Conservation (phyloP, 805 yeast species). For the Saccharomycopsis amapae region DNA sequence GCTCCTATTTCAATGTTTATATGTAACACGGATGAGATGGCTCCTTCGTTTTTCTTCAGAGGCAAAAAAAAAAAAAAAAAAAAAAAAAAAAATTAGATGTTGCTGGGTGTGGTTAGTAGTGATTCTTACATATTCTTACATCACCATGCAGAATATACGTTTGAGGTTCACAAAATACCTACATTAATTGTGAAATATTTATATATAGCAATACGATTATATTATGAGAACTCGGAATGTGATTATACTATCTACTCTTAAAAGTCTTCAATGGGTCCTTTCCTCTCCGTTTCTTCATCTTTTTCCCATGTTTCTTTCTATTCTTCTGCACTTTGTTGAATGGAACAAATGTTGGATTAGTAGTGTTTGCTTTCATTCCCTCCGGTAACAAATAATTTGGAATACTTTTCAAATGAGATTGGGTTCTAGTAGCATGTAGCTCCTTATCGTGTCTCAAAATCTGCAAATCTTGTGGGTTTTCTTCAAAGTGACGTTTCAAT, state of each 20-base stretch:
- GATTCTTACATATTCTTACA: too few relatives aligned
- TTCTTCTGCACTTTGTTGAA: conserved; percentile 43
- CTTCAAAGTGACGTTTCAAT: conserved; percentile 90
- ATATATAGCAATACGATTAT: too few relatives aligned
- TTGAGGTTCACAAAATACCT: too few relatives aligned
- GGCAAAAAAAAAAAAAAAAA: too few relatives aligned
- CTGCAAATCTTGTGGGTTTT: conserved; percentile 89
- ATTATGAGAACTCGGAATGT: too few relatives aligned
- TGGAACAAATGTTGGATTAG: conserved; percentile 64
- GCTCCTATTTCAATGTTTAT: too few relatives aligned
- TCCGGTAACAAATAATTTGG: conserved; percentile 89
- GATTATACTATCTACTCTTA: conserved; percentile 24
- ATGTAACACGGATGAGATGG: too few relatives aligned
- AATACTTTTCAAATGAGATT: conserved; percentile 80
- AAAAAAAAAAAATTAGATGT: too few relatives aligned
- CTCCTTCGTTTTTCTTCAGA: too few relatives aligned
- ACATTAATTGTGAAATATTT: too few relatives aligned
- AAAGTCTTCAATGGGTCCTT: conserved; percentile 61
- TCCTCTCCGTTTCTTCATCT: conserved; percentile 28
- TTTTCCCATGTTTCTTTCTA: conserved; percentile 19
- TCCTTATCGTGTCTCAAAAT: conserved; percentile 89
- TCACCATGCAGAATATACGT: too few relatives aligned
- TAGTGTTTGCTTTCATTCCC: conserved; percentile 51
- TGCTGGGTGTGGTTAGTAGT: too few relatives aligned
- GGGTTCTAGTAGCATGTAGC: conserved; percentile 73